Base-by-base conservation (phyloP, 1,284 basidiomycete species). In the Boletus semigastroideus region DNA sequence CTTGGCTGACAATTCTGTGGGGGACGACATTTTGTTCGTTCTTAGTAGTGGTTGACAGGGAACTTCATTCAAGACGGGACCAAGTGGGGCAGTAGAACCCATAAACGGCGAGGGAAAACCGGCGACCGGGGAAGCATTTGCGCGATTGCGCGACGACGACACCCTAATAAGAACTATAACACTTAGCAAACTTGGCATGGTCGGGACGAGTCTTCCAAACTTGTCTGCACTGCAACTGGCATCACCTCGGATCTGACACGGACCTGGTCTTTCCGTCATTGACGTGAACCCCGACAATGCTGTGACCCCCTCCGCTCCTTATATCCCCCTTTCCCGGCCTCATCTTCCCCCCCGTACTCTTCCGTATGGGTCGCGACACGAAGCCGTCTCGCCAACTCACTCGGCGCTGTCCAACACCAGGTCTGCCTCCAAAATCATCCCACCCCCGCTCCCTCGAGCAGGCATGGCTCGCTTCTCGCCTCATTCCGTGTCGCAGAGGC, bases 381-480 rank as follows among this genome's bases (percentile, higher is more conserved):
- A 70, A 59, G 38, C 48, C 63, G 30, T 44, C 50, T 51, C 64
- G 56, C 50, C 53, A 56, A 3, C 53, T 56, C 8, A 42, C 51
- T 48, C 61, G 61, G 54, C 58, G 67, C 40, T 61, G 64, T 49
- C 62, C 54, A 40, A 28, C 55, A 1, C 57, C 59, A 31, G 61
- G 62, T 44, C 42, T 55, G 22, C 62, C 33, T 40, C 55, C 49
- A 50, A 63, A 55, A 27, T 31, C 52, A 3, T 16, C 59, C 12
- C 47, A 56, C 12, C 41, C 58, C 49, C 47, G 67, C 74, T 33
- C 68, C 77, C 36, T 84, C 25, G 63, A 82, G 53, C 77, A 82
- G 41, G 75, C 76, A 27, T 90, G 87, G 87, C 66, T 83, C 14
- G 76, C 81, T 11, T 90, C 87, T 30, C 77, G 87, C 59, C 62